Evolutionary conservation across 345 rosid genomes (phyloP).

Genomic region (Cardamine occulta): DNA sequence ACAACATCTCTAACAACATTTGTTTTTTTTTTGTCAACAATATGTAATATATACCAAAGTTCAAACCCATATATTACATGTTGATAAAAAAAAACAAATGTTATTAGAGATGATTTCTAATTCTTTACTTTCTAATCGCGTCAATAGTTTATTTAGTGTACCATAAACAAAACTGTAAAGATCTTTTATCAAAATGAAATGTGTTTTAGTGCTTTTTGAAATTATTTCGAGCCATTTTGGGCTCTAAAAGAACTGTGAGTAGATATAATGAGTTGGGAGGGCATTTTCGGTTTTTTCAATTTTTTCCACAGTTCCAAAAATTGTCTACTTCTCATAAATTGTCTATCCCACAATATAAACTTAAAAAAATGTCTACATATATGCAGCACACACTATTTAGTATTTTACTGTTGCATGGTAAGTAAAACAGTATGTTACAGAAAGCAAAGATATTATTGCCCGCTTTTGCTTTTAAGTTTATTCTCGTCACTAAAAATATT

Average conservation of each 20-base stretch:
- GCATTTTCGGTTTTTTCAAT: not conserved
- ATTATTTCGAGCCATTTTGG: not conserved
- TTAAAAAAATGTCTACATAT: not conserved
- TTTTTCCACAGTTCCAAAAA: not conserved
- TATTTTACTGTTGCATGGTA: constrained; percentile 25
- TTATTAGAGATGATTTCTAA: not conserved
- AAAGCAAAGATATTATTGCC: constrained; percentile 6
- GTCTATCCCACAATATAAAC: not conserved
- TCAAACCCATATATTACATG: not conserved
- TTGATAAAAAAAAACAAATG: not conserved
- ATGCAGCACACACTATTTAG: not conserved
- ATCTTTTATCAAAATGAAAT: not conserved
- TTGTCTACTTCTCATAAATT: not conserved
- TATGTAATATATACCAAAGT: too few species aligned
- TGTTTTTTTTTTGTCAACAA: too few species aligned
- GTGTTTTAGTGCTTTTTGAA: not conserved
- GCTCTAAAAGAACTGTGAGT: not conserved
- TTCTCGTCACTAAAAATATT: not conserved
- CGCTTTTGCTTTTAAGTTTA: not conserved
- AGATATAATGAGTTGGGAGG: not conserved
- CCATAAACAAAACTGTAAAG: not conserved
- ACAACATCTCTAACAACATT: too few species aligned
- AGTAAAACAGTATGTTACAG: constrained; percentile 28
- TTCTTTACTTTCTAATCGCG: not conserved
- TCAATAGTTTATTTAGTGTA: not conserved